Conservation (phyloP, 495 filamentous ascomycete genomes). For the Neurospora tetraspora region DNA sequence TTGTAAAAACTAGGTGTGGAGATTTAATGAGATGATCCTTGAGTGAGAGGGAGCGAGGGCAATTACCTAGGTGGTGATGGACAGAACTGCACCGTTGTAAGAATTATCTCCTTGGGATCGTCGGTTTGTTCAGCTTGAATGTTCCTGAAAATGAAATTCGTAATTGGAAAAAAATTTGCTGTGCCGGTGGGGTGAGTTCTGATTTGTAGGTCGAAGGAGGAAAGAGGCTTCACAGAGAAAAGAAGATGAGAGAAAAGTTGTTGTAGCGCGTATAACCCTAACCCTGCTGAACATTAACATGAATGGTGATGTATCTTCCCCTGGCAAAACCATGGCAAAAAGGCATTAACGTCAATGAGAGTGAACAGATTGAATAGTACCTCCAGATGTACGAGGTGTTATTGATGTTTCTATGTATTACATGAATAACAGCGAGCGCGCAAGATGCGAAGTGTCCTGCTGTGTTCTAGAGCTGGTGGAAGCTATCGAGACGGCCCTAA, state of each 20-base stretch:
- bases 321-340: background rate
- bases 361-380: background rate
- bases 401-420: background rate
- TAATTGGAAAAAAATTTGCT: background rate
- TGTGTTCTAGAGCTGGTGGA: background rate
- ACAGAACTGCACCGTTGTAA: background rate
- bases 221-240: constrained; percentile 1
- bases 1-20: background rate
- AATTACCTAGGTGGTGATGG: background rate
- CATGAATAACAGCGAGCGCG: background rate
- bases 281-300: background rate
- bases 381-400: background rate
- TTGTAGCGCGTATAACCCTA: background rate
- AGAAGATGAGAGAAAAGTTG: background rate
- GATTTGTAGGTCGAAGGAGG: background rate
- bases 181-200: background rate
- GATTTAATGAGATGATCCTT: background rate
- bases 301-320: background rate
- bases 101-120: background rate
- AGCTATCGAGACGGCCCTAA: background rate
- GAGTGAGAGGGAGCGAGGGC: background rate
- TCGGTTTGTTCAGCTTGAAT: background rate
- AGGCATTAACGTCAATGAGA: too few relatives aligned
- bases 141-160: background rate
- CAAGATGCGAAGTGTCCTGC: background rate